phyloP scores from a whole-genome alignment of 345 rosid genomes.

The Populus nigra region DNA sequence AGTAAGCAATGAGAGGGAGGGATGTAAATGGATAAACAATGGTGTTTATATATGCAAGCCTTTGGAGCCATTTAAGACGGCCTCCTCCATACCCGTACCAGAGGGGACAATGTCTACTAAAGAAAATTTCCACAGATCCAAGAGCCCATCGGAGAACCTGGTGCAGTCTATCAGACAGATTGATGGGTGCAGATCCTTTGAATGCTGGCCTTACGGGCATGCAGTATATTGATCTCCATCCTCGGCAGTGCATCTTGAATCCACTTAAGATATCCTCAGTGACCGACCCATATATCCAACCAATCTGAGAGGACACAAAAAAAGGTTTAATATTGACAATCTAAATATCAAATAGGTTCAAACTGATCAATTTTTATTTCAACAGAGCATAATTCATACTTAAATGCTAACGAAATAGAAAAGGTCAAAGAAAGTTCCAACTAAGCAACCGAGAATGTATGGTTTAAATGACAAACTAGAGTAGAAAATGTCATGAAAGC shows the following conservation, averaged over 20 bases:
- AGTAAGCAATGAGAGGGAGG: slow-evolving; percentile 87
- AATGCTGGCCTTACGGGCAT: slow-evolving; percentile 97
- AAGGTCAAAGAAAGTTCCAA: neutral
- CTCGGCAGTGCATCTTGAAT: slow-evolving; percentile 97
- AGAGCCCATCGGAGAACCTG: slow-evolving; percentile 99
- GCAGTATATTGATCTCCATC: slow-evolving; percentile 97
- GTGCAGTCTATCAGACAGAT: slow-evolving; percentile 85
- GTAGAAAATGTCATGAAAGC: neutral
- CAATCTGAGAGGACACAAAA: slow-evolving; percentile 53
- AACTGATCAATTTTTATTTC: neutral
- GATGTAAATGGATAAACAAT: slow-evolving; percentile 98
- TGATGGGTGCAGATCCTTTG: slow-evolving; percentile 99
- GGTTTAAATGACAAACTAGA: neutral
- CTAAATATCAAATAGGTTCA: neutral
- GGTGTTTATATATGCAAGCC: slow-evolving; percentile 86
- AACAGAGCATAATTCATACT: neutral
- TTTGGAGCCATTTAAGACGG: slow-evolving; percentile 89
- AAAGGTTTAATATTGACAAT: neutral
- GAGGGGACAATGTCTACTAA: slow-evolving; percentile 92
- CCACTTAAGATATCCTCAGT: slow-evolving; percentile 96
- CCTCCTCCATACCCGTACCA: slow-evolving; percentile 98
- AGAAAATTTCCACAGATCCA: slow-evolving; percentile 92
- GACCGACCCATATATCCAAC: slow-evolving; percentile 96
- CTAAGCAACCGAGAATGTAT: neutral
- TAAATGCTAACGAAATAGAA: neutral